Percentiles rank a stretch among this genome's conserved stretches.
Evolutionary conservation across 139 green algal genomes (phyloP).

Genomic region (Chlorella sorokiniana): DNA sequence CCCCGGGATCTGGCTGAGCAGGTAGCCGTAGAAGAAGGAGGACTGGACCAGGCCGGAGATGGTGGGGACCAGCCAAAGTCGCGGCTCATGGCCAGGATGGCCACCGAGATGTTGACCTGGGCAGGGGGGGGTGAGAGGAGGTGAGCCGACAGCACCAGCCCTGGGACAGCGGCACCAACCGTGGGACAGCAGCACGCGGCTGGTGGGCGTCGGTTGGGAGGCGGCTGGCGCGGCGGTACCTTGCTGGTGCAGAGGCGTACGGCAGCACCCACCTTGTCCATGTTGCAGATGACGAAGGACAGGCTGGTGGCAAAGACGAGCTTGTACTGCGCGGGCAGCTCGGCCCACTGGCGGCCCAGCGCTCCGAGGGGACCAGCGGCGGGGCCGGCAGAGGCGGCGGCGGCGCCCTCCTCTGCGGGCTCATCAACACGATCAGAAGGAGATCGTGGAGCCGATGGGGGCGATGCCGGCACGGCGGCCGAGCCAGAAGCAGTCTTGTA

Average conservation of each 20-base stretch:
- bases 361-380: background rate
- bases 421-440: background rate
- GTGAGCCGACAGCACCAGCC: no score
- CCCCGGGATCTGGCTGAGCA: constrained; percentile 89
- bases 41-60: constrained; percentile 88
- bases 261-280: constrained; percentile 54
- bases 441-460: background rate
- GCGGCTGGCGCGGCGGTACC: no score
- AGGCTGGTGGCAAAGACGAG: constrained; percentile 68
- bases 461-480: background rate
- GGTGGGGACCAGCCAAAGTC: constrained; percentile 91
- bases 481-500: background rate
- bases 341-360: constrained; percentile 56
- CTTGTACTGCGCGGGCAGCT: constrained; percentile 72
- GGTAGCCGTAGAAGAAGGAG: constrained; percentile 90
- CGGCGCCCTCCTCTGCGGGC: background rate
- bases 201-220: no score
- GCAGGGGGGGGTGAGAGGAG: no score
- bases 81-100: constrained; percentile 96
- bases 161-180: no score
- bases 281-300: constrained; percentile 97
- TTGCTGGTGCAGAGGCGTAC: background rate
- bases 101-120: constrained; percentile 96
- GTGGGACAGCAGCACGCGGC: background rate
- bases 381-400: background rate